Evolutionary conservation across 495 filamentous ascomycete genomes (phyloP), one percentile per base, ranked within the genome.

Genomic region (Annulohypoxylon maeteangense): DNA sequence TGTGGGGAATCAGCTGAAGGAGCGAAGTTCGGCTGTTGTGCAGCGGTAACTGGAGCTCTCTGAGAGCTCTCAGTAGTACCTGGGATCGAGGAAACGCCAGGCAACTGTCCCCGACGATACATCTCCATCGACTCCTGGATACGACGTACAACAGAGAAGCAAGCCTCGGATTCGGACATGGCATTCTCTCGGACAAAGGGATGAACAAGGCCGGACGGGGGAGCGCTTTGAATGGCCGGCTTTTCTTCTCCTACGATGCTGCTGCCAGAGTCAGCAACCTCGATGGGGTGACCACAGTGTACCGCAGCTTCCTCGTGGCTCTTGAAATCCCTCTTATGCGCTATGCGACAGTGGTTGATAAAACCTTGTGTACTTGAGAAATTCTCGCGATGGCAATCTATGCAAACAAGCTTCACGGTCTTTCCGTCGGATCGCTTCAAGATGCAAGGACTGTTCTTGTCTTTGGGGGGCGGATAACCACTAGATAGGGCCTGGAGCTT

Each of bases 281-380:
- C 92, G 47, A 97, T 89, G 1, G 90, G 87, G 68, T 92, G 88
- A 31, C 95, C 95, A 59, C 92, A 95, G 22, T 91, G 92, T 34
- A 93, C 84, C n/a, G 95, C 95, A 44, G 95, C 95, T 59, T 92
- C 93, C 75, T 98, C 94, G 74, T 99, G 95, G 74, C 93, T 98
- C 74, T 93, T 91, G 81, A 92, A 98, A 57, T 94, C 93, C 54
- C 93, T 87, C 65, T 89, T 90, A 79, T 99, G 95, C 7, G 94
- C 93, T 62, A 99, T 98, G 44, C 95, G 93, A 74, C 94, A 98
- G 74, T 99, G 95, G 72, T 99, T 99, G 82, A 99, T 95, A 75
- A 99, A 98, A 2, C 95, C 95, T 78, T 99, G 95, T 1, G 93
- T 93, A 78, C 93, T 97, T 47, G 91, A 93, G 78, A 98, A 98